Conservation (phyloP, 2,329 filamentous ascomycete genomes). For the Aspergillus floridensis region DNA sequence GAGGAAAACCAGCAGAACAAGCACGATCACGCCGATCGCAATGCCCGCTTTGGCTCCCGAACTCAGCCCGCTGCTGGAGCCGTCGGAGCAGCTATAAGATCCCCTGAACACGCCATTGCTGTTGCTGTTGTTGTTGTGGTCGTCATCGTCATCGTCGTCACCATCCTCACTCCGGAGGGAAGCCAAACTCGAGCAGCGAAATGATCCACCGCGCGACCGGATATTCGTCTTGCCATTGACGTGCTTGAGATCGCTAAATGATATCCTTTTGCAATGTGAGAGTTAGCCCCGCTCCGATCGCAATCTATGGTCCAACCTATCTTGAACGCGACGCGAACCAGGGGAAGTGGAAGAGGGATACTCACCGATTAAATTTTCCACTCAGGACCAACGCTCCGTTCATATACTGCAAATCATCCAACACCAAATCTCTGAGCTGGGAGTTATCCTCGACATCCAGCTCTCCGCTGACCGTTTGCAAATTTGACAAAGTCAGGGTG, state of each 20-base stretch:
- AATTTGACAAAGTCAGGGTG: slow-evolving; percentile 9
- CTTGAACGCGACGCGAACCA: too few species aligned
- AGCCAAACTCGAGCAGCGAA: slow-evolving; percentile 24
- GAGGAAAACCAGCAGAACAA: slow-evolving; percentile 25
- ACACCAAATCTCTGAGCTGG: slow-evolving; percentile 17
- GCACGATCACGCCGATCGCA: slow-evolving; percentile 40
- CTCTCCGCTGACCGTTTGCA: slow-evolving; percentile 19
- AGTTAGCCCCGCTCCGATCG: neutral
- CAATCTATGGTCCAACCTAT: neutral
- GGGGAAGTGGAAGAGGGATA: neutral
- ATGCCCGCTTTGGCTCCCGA: slow-evolving; percentile 32
- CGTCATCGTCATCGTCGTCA: neutral
- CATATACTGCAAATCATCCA: slow-evolving; percentile 24
- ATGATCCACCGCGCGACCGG: slow-evolving; percentile 16
- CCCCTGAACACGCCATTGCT: slow-evolving; percentile 15
- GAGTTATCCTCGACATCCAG: slow-evolving; percentile 23
- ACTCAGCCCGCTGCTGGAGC: slow-evolving; percentile 16
- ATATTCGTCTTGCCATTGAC: slow-evolving; percentile 25
- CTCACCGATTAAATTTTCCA: slow-evolving; percentile 26
- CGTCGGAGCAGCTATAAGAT: slow-evolving; percentile 21
- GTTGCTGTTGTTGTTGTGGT: neutral
- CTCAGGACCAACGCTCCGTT: slow-evolving; percentile 22
- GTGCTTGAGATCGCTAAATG: slow-evolving; percentile 23
- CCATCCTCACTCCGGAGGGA: neutral
- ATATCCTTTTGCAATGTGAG: slow-evolving; percentile 18